Conservation (phyloP, 2,329 filamentous ascomycete genomes). For the Pestalotiopsis sp. region DNA sequence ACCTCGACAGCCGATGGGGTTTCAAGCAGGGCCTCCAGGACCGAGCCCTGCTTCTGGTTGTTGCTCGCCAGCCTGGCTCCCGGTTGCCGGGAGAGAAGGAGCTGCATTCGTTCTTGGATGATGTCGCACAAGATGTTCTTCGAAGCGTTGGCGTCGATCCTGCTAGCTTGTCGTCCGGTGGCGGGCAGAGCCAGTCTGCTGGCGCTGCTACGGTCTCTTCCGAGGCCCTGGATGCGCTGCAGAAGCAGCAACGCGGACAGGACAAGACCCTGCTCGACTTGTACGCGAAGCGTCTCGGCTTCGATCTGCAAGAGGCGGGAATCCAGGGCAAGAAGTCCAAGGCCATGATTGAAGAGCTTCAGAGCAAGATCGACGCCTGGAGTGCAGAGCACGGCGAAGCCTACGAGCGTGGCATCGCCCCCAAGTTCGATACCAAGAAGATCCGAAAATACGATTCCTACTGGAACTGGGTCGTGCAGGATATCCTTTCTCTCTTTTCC, state of each 20-base stretch:
- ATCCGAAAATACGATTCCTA: constrained; percentile 34
- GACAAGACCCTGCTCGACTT: constrained; percentile 12
- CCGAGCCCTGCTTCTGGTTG: not conserved
- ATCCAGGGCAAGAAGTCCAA: constrained; percentile 8
- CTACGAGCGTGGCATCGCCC: constrained; percentile 31
- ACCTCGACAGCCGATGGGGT: constrained; percentile 12
- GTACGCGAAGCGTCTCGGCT: constrained; percentile 13
- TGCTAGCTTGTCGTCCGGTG: not conserved
- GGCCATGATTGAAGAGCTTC: constrained; percentile 20
- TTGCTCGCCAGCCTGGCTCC: constrained; percentile 3
- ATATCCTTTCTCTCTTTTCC: constrained; percentile 16
- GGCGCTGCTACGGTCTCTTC: not conserved
- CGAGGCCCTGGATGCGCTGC: constrained; percentile 12
- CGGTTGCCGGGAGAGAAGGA: constrained; percentile 12
- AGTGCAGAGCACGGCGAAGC: constrained; percentile 32
- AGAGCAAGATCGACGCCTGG: constrained; percentile 22
- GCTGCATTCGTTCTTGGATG: constrained; percentile 12
- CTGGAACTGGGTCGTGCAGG: constrained; percentile 39
- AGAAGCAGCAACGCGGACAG: constrained; percentile 6
- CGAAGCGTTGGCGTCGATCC: constrained; percentile 10
- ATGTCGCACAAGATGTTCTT: constrained; percentile 5
- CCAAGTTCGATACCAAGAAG: constrained; percentile 31
- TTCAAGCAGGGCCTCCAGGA: constrained; percentile 15
- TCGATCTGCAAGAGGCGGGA: constrained; percentile 1
- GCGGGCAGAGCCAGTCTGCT: not conserved